These are phyloP conservation scores for Hypocreales sp. DNA, from an alignment of 2,329 filamentous ascomycete genomes.

Conservation along the genomic window DNA sequence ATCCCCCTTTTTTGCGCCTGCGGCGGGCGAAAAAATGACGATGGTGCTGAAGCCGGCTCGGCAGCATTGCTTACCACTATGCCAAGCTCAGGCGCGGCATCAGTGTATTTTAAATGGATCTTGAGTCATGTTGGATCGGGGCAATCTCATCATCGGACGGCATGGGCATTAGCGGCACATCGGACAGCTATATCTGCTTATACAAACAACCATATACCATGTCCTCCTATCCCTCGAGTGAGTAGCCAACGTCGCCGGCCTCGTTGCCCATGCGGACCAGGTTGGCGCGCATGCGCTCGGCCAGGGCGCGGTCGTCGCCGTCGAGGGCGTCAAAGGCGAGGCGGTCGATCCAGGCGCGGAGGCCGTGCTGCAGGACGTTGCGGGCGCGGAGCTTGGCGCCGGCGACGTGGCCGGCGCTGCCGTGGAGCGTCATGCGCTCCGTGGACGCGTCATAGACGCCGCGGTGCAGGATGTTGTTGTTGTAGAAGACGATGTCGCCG, in stretches of 20 bases:
- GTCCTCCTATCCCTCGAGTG: constrained; percentile 41
- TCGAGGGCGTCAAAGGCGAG: constrained; percentile 37
- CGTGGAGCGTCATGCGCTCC: constrained; percentile 58
- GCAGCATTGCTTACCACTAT: too few species aligned
- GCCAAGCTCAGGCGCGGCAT: too few species aligned
- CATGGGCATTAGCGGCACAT: too few species aligned
- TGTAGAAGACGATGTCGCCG: constrained; percentile 75
- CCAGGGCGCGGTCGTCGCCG: constrained; percentile 28
- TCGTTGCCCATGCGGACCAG: constrained; percentile 46
- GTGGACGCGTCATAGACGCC: constrained; percentile 44
- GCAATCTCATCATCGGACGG: too few species aligned
- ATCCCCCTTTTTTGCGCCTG: too few species aligned
- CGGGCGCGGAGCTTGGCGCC: constrained; percentile 43
- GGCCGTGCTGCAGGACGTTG: constrained; percentile 62
- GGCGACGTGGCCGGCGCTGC: constrained; percentile 47
- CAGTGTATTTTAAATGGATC: too few species aligned
- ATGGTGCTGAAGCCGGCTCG: too few species aligned
- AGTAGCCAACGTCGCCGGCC: constrained; percentile 48
- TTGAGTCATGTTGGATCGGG: too few species aligned
- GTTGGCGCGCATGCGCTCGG: constrained; percentile 47
- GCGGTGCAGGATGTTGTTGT: constrained; percentile 75
- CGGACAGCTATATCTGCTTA: too few species aligned
- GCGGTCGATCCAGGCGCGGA: constrained; percentile 47
- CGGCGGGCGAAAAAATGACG: too few species aligned
- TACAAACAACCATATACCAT: too few species aligned